Percentiles rank a stretch among this genome's conserved stretches.
phyloP scores from a whole-genome alignment of 1,139 yeast species.

The Diutina siamensis region DNA sequence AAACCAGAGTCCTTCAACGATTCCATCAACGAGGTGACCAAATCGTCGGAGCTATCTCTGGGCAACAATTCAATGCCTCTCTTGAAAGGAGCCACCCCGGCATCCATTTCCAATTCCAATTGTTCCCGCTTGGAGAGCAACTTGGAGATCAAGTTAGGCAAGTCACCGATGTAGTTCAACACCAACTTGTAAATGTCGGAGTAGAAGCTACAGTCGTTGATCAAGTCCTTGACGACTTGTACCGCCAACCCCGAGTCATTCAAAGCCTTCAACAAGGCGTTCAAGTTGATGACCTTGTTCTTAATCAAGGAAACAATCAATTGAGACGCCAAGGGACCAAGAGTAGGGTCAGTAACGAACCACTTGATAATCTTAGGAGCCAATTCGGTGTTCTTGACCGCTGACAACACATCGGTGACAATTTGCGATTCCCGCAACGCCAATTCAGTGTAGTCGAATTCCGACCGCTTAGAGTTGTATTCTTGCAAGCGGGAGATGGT shows the following conservation, averaged over 20 bases:
- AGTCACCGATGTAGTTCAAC: slow-evolving; percentile 17
- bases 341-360: slow-evolving; percentile 22
- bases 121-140: slow-evolving; percentile 10
- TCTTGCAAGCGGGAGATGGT: neutral
- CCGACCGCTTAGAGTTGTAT: slow-evolving; percentile 1
- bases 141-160: slow-evolving; percentile 20
- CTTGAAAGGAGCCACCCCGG: slow-evolving; percentile 10
- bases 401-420: slow-evolving; percentile 31
- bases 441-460: slow-evolving; percentile 8
- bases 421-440: slow-evolving; percentile 12
- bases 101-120: neutral
- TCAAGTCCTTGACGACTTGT: slow-evolving; percentile 26
- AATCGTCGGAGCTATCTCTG: slow-evolving; percentile 21
- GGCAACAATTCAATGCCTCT: slow-evolving; percentile 10
- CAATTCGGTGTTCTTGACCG: slow-evolving; percentile 27
- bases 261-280: slow-evolving; percentile 26
- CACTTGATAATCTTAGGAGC: slow-evolving; percentile 28
- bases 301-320: slow-evolving; percentile 12
- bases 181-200: slow-evolving; percentile 26
- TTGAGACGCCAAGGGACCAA: slow-evolving; percentile 25
- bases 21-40: slow-evolving; percentile 25
- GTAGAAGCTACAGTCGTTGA: slow-evolving; percentile 31
- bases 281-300: slow-evolving; percentile 10
- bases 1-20: slow-evolving; percentile 32
- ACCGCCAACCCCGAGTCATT: slow-evolving; percentile 28